Conservation (phyloP, 306 rosid species). For the Morella rubra region DNA sequence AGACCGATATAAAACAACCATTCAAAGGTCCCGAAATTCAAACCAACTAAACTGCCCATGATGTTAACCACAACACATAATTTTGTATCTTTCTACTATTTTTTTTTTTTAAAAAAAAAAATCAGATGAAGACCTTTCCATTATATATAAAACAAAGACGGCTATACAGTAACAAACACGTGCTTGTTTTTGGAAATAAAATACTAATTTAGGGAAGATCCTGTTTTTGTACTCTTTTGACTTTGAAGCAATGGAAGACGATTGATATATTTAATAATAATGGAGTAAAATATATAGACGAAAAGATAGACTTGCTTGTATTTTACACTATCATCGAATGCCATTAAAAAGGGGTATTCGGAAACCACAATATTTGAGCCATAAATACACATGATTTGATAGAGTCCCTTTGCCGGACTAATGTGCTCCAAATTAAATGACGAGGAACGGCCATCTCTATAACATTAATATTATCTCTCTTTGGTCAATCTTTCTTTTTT, state of each 20-base stretch:
- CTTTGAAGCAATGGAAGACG: neutral
- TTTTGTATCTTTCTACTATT: neutral
- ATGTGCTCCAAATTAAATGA: too few relatives aligned
- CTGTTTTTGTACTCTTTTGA: neutral
- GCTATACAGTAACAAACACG: slow-evolving; percentile 31
- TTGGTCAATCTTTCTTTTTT: too few relatives aligned
- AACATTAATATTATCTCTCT: too few relatives aligned
- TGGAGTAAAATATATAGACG: neutral
- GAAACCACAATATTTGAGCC: neutral
- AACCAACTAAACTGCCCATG: slow-evolving; percentile 39
- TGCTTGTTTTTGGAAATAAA: slow-evolving; percentile 24
- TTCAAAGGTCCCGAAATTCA: slow-evolving; percentile 15
- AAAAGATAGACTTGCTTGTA: neutral
- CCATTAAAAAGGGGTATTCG: neutral
- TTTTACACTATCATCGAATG: neutral
- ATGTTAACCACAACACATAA: slow-evolving; percentile 13
- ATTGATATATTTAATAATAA: slow-evolving; percentile 24
- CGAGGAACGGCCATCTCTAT: too few relatives aligned
- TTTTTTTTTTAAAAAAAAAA: neutral
- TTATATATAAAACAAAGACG: slow-evolving; percentile 29
- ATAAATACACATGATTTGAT: too few relatives aligned
- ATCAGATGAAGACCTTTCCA: slow-evolving; percentile 28
- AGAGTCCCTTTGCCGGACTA: too few relatives aligned
- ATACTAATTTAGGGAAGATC: slow-evolving; percentile 21
- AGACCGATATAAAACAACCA: slow-evolving; percentile 13